These are phyloP conservation scores for Trichoderma brevicompactum DNA, from an alignment of 2,329 filamentous ascomycete species.

Conservation along the genomic window DNA sequence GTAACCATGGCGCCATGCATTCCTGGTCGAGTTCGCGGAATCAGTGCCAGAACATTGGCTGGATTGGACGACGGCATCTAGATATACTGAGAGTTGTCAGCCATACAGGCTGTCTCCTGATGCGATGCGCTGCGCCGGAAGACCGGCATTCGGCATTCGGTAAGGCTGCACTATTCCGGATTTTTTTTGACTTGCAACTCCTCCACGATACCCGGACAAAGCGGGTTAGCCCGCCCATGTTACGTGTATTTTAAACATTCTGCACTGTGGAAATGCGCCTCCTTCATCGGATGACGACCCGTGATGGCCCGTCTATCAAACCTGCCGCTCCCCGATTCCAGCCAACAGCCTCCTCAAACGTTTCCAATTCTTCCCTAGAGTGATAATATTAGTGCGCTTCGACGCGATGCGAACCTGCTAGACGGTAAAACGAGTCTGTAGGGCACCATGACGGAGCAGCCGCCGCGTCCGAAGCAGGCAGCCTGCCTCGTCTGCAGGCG, in stretches of 20 bases:
- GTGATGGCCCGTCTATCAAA: slow-evolving; percentile 22
- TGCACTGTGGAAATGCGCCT: slow-evolving; percentile 21
- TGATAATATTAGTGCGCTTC: slow-evolving; percentile 7
- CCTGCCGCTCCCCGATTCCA: slow-evolving; percentile 20
- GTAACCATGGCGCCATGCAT: slow-evolving; percentile 17
- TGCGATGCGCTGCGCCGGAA: not conserved
- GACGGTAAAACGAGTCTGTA: not conserved
- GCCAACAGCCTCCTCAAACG: slow-evolving; percentile 3
- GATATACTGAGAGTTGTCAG: slow-evolving; percentile 7
- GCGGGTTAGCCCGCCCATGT: slow-evolving; percentile 3
- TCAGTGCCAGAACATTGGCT: not conserved
- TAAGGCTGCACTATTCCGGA: slow-evolving; percentile 16
- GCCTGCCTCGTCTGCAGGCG: slow-evolving; percentile 67
- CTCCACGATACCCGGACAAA: slow-evolving; percentile 7
- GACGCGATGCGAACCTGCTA: slow-evolving; percentile 11
- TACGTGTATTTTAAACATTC: not conserved
- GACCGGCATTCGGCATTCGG: slow-evolving; percentile 26
- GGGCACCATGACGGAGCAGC: slow-evolving; percentile 35
- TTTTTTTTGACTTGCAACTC: not conserved
- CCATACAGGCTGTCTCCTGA: not conserved
- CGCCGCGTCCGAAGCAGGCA: slow-evolving; percentile 47
- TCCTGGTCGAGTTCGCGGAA: not conserved
- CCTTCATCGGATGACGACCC: slow-evolving; percentile 12
- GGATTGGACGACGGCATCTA: not conserved
- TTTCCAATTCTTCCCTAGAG: slow-evolving; percentile 14